Percentiles rank a stretch among this genome's conserved stretches.
phyloP scores from a whole-genome alignment of 352 stramenopile genomes.

The Globisporangium nunn region DNA sequence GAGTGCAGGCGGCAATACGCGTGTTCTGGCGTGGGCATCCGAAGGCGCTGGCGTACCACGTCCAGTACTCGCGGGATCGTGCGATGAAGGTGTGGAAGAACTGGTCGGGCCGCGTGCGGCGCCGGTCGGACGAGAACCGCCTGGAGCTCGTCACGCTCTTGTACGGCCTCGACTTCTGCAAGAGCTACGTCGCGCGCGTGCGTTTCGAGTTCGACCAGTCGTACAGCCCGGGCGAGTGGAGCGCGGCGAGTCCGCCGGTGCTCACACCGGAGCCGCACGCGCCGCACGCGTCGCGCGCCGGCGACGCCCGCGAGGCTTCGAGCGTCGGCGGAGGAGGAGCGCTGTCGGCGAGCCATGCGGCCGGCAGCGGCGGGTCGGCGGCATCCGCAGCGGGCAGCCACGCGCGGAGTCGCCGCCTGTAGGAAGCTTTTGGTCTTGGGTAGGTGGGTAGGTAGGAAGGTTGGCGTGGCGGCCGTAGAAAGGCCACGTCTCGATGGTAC shows the following conservation, averaged over 20 bases:
- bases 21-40: conserved; percentile 50
- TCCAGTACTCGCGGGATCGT: conserved; percentile 69
- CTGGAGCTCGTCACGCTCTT: conserved; percentile 56
- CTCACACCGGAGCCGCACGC: conserved; percentile 30
- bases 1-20: conserved; percentile 43
- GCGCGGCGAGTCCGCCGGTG: conserved; percentile 34
- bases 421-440: no score
- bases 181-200: conserved; percentile 68
- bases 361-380: not conserved
- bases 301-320: conserved; percentile 5
- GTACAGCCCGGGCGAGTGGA: conserved; percentile 55
- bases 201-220: conserved; percentile 53
- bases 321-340: not conserved
- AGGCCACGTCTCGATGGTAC: no score
- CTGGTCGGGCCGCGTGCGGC: conserved; percentile 43
- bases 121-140: conserved; percentile 37
- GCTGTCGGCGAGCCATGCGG: not conserved
- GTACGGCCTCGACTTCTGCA: conserved; percentile 60
- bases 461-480: no score
- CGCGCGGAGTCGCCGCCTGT: not conserved
- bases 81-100: conserved; percentile 79
- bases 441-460: no score
- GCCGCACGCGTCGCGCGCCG: conserved; percentile 8
- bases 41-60: conserved; percentile 45
- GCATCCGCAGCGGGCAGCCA: not conserved